Evolutionary conservation across 371 early-diverging fungal species (phyloP).

Genomic region (Actinomortierella wolfii): DNA sequence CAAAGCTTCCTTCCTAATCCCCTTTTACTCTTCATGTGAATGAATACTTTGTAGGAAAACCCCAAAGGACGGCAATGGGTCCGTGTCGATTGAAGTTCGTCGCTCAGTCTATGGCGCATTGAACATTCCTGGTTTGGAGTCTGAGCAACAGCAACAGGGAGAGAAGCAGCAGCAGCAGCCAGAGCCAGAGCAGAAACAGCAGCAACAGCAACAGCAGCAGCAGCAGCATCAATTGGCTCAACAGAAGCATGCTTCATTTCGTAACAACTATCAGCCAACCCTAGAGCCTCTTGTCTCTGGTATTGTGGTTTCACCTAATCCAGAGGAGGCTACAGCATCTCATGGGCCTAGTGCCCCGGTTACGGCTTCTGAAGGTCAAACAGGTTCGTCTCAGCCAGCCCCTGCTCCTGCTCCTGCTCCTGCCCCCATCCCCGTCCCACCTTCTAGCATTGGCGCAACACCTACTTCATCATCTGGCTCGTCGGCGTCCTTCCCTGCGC

Average conservation of each 20-base stretch:
- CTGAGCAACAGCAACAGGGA: slow-evolving; percentile 44
- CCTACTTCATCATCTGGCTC: slow-evolving; percentile 9
- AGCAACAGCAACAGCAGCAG: slow-evolving; percentile 51
- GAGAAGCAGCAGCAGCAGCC: slow-evolving; percentile 42
- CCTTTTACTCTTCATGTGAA: background rate
- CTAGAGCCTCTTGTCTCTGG: no score
- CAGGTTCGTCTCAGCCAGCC: no score
- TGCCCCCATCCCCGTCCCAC: no score
- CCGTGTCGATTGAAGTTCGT: slow-evolving; percentile 30
- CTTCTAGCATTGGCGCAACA: slow-evolving; percentile 9
- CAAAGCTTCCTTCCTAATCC: background rate
- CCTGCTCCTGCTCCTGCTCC: no score
- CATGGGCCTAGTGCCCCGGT: no score
- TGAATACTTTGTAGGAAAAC: no score
- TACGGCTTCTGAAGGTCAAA: background rate
- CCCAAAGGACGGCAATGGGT: slow-evolving; percentile 18
- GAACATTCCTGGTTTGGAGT: no score
- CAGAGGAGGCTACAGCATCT: no score
- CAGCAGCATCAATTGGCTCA: slow-evolving; percentile 51
- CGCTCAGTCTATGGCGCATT: slow-evolving; percentile 13
- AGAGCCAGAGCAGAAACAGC: slow-evolving; percentile 10
- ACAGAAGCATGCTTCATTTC: slow-evolving; percentile 28
- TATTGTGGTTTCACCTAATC: no score
- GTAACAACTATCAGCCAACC: slow-evolving; percentile 20
- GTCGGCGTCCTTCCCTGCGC: slow-evolving; percentile 22